Evolutionary conservation across 2,329 filamentous ascomycete genomes (phyloP), one percentile per base, ranked within the genome.

Genomic region (Penicillium janthinellum): DNA sequence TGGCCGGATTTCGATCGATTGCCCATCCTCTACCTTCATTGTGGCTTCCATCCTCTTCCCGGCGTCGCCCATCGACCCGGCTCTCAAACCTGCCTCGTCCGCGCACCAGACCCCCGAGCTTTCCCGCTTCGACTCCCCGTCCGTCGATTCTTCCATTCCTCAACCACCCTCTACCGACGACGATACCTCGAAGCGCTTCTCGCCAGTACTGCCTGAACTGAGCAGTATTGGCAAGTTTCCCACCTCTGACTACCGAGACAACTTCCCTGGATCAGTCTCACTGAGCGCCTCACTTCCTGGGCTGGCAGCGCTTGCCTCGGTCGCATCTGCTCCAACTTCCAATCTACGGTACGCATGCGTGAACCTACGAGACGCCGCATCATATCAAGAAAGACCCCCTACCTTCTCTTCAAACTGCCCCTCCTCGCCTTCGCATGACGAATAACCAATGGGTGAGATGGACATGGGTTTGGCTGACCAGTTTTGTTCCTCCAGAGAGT

Each of bases 31-130:
- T 81, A 81, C 84, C 79, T 86, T 83, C 76, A 82, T 83, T 71
- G 82, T 86, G 76, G 83, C 83, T 77, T 81, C 82, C 71, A 77
- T 85, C 71, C 78, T 86, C 59, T 86, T 84, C 71, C 79, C 83
- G 82, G 82, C 84, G 66, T 81, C 84, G 79, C 81, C 83, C 80
- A 81, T 84, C 74, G 84, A 81, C 70, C 77, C 78, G 66, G 71
- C 74, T 62, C 71, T 79, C 44, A 76, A 70, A 68, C 75, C 81
- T 65, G 77, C 79, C 38, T 82, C 83, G 64, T 79, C 83, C 59
- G 64, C 65, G 42, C 60, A 69, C 15, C 70, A 71, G 58, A 64
- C 70, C 35, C 71, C 69, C 63, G 73, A 77, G 53, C 69, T 76
- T 34, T 57, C 71, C 47, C 68, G 60, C 54, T 77, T 73, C 67